Base-by-base conservation (phyloP, 108 stramenopile genomes). In the Thalassiosira profunda region DNA sequence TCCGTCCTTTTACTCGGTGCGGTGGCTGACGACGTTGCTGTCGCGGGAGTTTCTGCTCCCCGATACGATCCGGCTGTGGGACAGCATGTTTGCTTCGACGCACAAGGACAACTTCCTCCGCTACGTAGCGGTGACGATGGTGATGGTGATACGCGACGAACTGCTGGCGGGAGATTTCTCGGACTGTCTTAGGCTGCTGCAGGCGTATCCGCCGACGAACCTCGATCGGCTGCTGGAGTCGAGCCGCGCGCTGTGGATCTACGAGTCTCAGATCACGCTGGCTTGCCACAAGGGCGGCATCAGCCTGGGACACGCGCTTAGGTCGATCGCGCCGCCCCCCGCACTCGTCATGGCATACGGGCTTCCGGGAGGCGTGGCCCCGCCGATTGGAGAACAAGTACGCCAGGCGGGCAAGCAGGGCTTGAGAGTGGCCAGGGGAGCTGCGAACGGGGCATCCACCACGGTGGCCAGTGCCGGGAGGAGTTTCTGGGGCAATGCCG, bases 41-140 rank as follows among this genome's bases (percentile, higher is more conserved):
- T 93, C 94, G 20, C 76, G 98, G 48, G 98, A 99, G 69, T 97
- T 99, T 54, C 65, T 90, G 10, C 79, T 99, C 28, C 95, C 90
- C 2, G 97, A 98, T 81, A 99, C 97, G 9, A 96, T 99, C 52
- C 95, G 97, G 12, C 79, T 99, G 12, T 99, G 98, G 98, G 98
- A 99, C 68, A 79, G 79, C 64, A 92, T 99, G 81, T 98, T 99
- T 62, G 88, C 97, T 18, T 82, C 86, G 23, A 92, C 91, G 2
- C 91, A 94, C 65, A 95, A 96, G 66, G 96, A 93, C 58, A 87
- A 90, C 38, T 96, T 96, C 52, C 67, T 97, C 24, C 82, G 96
- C n/a, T 95, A 96, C 60, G 90, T 92, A 28, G 94, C 95, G 55
- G 90, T 90, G 14, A 91, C 96, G 23, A 97, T 99, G 93, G 83